phyloP scores from a whole-genome alignment of 2,329 filamentous ascomycete genomes.

The Ophiognomonia clavigignenti-juglandacearum region DNA sequence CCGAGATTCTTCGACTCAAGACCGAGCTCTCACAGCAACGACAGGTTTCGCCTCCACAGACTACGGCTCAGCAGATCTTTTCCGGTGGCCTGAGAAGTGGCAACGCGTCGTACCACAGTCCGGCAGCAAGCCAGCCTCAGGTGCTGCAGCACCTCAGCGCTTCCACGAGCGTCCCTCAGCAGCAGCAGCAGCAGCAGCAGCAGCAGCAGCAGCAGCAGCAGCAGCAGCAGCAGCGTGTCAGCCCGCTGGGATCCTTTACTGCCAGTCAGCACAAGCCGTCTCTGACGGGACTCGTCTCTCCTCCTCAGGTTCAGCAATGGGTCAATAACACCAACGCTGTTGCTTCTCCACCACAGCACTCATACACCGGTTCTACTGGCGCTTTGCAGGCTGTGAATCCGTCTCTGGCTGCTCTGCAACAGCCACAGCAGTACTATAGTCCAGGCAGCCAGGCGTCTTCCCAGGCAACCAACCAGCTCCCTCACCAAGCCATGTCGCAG shows the following conservation, averaged over 20 bases:
- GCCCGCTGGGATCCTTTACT: slow-evolving; percentile 7
- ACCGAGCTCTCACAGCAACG: slow-evolving; percentile 21
- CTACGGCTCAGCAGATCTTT: slow-evolving; percentile 20
- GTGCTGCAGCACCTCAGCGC: slow-evolving; percentile 10
- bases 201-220: slow-evolving; percentile 16
- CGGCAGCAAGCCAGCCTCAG: slow-evolving; percentile 13
- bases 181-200: slow-evolving; percentile 15
- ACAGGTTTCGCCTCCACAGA: slow-evolving; percentile 16
- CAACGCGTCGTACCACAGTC: slow-evolving; percentile 15
- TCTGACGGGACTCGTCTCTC: slow-evolving; percentile 2
- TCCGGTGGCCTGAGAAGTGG: slow-evolving; percentile 18
- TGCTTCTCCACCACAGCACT: slow-evolving; percentile 9
- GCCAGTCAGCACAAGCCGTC: slow-evolving; percentile 12
- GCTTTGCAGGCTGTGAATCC: slow-evolving; percentile 10
- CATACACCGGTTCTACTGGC: neutral
- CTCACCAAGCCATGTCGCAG: slow-evolving; percentile 34
- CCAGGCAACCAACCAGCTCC: slow-evolving; percentile 1
- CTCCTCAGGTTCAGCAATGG: slow-evolving; percentile 7
- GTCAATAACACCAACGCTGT: slow-evolving; percentile 1
- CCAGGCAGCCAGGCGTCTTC: slow-evolving; percentile 11
- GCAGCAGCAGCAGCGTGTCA: slow-evolving; percentile 15
- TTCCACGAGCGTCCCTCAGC: slow-evolving; percentile 4
- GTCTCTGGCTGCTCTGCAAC: slow-evolving; percentile 10
- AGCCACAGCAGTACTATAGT: slow-evolving; percentile 13
- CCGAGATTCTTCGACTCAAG: slow-evolving; percentile 53